Base-by-base conservation (phyloP, 2,329 filamentous ascomycete species). In the Fonsecaea erecta region DNA sequence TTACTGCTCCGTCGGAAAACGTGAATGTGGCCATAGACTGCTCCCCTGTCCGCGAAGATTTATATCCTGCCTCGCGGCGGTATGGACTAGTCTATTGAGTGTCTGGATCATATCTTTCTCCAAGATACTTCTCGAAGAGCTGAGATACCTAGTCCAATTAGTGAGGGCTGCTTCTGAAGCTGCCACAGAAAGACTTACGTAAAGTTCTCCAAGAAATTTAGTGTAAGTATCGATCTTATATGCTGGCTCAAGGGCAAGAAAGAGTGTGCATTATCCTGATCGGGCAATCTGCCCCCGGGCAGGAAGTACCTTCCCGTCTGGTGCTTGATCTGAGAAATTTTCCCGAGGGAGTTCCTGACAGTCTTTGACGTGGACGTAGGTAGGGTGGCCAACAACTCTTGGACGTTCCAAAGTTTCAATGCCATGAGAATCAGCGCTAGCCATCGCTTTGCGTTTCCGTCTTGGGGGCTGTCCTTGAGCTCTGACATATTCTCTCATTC, bases 81-180 rank as follows among this genome's bases (percentile, higher is more conserved):
- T 46, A 21, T 21, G 4, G 40, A 46, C 40, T 46, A 21, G 40
- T 46, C 40, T n/a, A 46, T 18, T 46, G 40, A 21, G n/a, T 46
- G 7, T 46, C 16, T 21, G 40, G 40, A 46, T 46, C 40, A 46
- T 46, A 46, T 46, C n/a, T 46, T 21, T n/a, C 3, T 21, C 40
- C 40, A 46, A 46, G 40, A 46, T 46, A 46, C 40, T 21, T 46
- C 40, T 46, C n/a, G 40, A 46, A 21, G 40, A 46, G 40, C n/a
- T 46, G 16, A 21, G 40, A 46, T 5, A 46, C 40, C 40, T 46
- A n/a, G n/a, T 46, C 40, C 40, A 3, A 24, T 46, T 46, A 46
- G 40, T 21, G n/a, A 46, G n/a, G 3, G n/a, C n/a, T 46, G 40
- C 40, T 46, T 46, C 40, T 9, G 40, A 21, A 11, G 40, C n/a